A percentile compares a stretch with the other conserved stretches of the same genome.
These are phyloP conservation scores for Phytophthora brassicae DNA, from an alignment of 352 stramenopile species.

Conservation along the genomic window DNA sequence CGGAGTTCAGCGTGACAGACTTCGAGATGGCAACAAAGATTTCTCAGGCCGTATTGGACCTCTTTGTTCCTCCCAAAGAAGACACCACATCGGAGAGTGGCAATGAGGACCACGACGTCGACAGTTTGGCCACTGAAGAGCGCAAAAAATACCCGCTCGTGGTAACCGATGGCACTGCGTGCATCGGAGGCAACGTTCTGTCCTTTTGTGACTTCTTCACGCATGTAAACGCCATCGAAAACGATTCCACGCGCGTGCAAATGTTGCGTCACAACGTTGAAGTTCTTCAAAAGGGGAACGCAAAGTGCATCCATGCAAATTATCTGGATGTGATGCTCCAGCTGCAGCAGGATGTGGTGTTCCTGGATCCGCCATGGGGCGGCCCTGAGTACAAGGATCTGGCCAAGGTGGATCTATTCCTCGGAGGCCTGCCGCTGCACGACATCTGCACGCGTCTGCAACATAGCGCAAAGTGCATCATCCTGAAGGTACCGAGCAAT, in stretches of 20 bases:
- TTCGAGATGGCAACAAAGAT: constrained; percentile 81
- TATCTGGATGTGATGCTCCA: constrained; percentile 76
- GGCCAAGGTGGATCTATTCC: constrained; percentile 67
- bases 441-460: constrained; percentile 60
- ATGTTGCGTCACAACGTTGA: constrained; percentile 79
- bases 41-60: constrained; percentile 53
- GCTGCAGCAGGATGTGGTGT: constrained; percentile 78
- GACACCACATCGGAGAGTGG: constrained; percentile 10
- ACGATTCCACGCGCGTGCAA: constrained; percentile 52
- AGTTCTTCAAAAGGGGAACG: constrained; percentile 64
- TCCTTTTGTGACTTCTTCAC: constrained; percentile 83
- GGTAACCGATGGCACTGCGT: constrained; percentile 81
- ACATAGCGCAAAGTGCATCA: constrained; percentile 50
- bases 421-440: constrained; percentile 62
- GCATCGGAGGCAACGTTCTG: constrained; percentile 75
- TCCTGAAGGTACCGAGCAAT: constrained; percentile 83
- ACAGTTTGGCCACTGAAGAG: constrained; percentile 2
- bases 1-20: constrained; percentile 79
- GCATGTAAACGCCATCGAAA: constrained; percentile 77
- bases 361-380: constrained; percentile 83
- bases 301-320: constrained; percentile 55
- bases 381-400: constrained; percentile 81
- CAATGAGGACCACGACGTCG: constrained; percentile 18
- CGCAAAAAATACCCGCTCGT: constrained; percentile 45
- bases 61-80: constrained; percentile 35